These are phyloP conservation scores for Podaxis sp. DNA, from an alignment of 768 basidiomycete species.

Conservation along the genomic window DNA sequence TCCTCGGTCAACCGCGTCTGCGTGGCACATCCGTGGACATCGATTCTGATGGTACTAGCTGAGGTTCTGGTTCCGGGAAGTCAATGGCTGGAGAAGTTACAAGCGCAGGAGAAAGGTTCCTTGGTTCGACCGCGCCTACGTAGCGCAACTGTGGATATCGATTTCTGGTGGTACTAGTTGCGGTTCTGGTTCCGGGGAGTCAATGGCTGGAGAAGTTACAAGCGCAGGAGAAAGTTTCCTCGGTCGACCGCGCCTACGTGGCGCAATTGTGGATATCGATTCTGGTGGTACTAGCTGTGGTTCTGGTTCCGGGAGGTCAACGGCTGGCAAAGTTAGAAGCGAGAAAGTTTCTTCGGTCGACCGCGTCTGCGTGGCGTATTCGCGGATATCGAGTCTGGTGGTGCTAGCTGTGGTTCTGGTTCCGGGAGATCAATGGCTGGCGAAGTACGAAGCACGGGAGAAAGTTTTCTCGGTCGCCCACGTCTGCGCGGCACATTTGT, in stretches of 20 bases:
- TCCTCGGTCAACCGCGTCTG: not conserved
- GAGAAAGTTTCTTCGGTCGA: not conserved
- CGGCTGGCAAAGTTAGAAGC: not conserved
- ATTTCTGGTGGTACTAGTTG: not conserved
- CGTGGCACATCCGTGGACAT: not conserved
- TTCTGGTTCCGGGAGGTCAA: not conserved
- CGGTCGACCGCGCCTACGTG: not conserved
- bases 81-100: too few relatives aligned
- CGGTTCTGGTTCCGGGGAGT: not conserved
- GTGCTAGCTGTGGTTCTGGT: too few relatives aligned
- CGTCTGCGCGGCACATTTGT: not conserved
- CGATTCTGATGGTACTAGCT: not conserved
- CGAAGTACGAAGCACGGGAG: not conserved
- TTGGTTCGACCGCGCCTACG: not conserved
- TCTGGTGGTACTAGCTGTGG: not conserved
- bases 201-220: too few relatives aligned
- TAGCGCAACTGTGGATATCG: not conserved
- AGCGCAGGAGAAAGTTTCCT: not conserved
- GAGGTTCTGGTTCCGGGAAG: not conserved
- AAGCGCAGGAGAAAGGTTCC: not conserved
- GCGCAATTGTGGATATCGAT: not conserved
- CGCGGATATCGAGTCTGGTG: not conserved
- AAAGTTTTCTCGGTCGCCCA: conserved; percentile 3
- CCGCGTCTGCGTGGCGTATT: not conserved
- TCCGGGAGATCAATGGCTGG: not conserved